Evolutionary conservation across 495 filamentous ascomycete genomes (phyloP).

Genomic region (Penicillium crystallinum): DNA sequence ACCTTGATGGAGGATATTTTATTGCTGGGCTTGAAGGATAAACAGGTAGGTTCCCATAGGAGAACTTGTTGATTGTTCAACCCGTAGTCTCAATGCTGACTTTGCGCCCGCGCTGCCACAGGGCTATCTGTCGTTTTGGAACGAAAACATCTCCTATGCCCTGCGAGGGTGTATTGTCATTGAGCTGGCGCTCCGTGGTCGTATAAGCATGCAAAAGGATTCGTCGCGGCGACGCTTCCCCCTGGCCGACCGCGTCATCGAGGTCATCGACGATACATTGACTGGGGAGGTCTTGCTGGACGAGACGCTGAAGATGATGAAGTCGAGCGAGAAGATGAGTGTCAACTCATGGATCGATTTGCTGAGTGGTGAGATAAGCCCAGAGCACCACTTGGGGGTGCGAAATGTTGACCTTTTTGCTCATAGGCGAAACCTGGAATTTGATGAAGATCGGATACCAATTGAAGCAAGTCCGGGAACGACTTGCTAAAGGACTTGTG

Average conservation of each 20-base stretch:
- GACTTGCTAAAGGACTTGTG: constrained; percentile 93
- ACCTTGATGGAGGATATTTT: constrained; percentile 98
- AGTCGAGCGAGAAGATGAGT: constrained; percentile 98
- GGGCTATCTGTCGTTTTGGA: constrained; percentile 99
- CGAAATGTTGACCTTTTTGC: constrained; percentile 17
- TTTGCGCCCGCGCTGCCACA: constrained; percentile 29
- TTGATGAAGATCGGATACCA: constrained; percentile 99
- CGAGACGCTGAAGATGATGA: constrained; percentile 99
- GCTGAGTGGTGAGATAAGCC: constrained; percentile 71
- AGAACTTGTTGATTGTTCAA: background rate
- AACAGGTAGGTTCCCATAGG: constrained; percentile 61
- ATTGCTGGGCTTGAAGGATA: constrained; percentile 92
- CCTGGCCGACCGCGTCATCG: constrained; percentile 85
- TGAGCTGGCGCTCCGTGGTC: constrained; percentile 90
- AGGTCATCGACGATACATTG: constrained; percentile 94
- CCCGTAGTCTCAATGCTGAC: constrained; percentile 17
- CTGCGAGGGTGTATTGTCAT: constrained; percentile 96
- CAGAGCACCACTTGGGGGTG: background rate
- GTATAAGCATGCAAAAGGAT: constrained; percentile 98
- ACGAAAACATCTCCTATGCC: constrained; percentile 98
- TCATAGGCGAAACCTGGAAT: constrained; percentile 94
- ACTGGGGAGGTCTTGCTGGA: constrained; percentile 97
- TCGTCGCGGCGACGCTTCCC: constrained; percentile 87
- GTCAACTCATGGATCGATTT: constrained; percentile 97
- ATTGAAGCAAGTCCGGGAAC: constrained; percentile 97